Conservation (phyloP, 169 alveolate species). For the Neospora caninum region DNA sequence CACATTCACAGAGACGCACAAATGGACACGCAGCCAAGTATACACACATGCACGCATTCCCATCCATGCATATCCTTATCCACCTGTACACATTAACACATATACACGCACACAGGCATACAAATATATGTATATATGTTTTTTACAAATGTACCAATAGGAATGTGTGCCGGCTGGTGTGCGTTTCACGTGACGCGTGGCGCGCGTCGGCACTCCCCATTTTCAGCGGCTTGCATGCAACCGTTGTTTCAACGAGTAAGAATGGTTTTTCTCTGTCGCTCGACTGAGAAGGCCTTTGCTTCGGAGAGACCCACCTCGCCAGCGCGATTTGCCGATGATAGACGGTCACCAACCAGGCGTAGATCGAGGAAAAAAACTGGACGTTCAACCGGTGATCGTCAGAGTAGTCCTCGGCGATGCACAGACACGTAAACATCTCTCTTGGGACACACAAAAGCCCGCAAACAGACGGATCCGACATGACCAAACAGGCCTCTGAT, state of each 20-base stretch:
- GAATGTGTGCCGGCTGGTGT: too few species aligned
- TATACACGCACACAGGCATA: too few species aligned
- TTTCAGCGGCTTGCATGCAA: too few species aligned
- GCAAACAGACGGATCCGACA: background rate
- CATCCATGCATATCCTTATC: background rate
- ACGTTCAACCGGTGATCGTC: background rate
- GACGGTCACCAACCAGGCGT: slow-evolving; percentile 18
- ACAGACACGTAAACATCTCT: slow-evolving; percentile 25
- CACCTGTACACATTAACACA: too few species aligned
- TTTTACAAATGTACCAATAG: too few species aligned
- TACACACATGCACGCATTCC: background rate
- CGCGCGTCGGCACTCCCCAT: too few species aligned
- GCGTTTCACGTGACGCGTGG: too few species aligned
- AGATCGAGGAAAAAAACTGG: slow-evolving; percentile 4
- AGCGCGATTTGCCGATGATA: background rate
- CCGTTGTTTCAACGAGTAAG: too few species aligned
- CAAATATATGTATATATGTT: too few species aligned
- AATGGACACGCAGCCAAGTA: background rate
- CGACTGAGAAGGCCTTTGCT: background rate
- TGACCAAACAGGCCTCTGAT: too few species aligned
- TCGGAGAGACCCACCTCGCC: background rate
- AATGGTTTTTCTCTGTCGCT: too few species aligned
- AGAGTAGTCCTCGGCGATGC: background rate
- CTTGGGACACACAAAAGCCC: background rate
- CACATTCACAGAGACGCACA: background rate